Evolutionary conservation across 495 filamentous ascomycete species (phyloP), one percentile per base, ranked within the genome.

Genomic region (Talaromyces liani): DNA sequence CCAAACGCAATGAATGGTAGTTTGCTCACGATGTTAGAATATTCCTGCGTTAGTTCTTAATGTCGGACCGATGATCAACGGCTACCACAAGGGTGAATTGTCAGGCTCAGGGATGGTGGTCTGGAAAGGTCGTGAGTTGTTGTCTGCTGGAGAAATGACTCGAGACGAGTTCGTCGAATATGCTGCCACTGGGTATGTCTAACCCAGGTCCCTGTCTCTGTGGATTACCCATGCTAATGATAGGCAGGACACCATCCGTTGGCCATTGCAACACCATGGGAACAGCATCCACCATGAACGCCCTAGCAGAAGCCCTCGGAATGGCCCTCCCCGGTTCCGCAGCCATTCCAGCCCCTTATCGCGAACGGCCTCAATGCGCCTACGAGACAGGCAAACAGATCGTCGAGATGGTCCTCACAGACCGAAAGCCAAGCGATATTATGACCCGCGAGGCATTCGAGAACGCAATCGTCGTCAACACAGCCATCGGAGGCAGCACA

Each of bases 251-350:
- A 9, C 81, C 80, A 4, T 82, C 80, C 8, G 80, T 72, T 18
- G 82, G 82, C 29, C 80, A 83, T 58, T 85, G 82, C 65, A 84
- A 84, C 62, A 84, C 80, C 9, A 84, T 85, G 81, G 81, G 81
- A 56, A 85, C 81, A 20, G 82, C 82, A 16, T 84, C 80, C 6
- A 85, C 82, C 0, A 85, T 85, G 81, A 83, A 84, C 64, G 80
- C 81, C 2, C 73, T 84, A 0, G 79, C 80, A 51, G 82, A 84
- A 67, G 80, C 82, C 2, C 72, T 85, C 0, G 82, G 82, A 18
- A 85, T 85, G 82, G 80, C 81, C 1, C 73, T 85, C 1, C 81
- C 82, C 6, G 81, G 80, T 9, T 83, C 81, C 16, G 78, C 82
- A 1, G 80, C 80, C 9, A 83, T 84, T 6, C 82, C 82, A 6